These are phyloP conservation scores for Chalciporus piperatus DNA, from an alignment of 768 basidiomycete species.

Conservation along the genomic window DNA sequence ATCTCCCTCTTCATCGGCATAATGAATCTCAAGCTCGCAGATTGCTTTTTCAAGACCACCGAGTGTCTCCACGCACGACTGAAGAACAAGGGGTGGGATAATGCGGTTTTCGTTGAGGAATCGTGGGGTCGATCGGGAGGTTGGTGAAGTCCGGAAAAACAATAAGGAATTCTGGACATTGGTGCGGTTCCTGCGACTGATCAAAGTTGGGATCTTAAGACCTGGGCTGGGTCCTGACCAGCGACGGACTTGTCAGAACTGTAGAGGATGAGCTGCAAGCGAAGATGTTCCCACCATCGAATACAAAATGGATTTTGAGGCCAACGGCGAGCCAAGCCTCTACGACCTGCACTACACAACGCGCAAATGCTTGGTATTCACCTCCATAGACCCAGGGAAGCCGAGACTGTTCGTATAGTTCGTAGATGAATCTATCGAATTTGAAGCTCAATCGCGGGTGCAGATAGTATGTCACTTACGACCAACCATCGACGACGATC, in stretches of 20 bases:
- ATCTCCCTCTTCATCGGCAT: constrained; percentile 81
- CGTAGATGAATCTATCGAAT: constrained; percentile 67
- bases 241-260: constrained; percentile 13
- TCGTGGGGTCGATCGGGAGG: constrained; percentile 59
- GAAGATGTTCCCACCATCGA: constrained; percentile 60
- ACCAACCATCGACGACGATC: constrained; percentile 82
- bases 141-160: constrained; percentile 77
- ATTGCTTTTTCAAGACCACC: constrained; percentile 34
- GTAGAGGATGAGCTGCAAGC: neutral
- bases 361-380: constrained; percentile 60
- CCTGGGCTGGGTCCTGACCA: constrained; percentile 60
- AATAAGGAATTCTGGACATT: constrained; percentile 61
- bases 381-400: constrained; percentile 88
- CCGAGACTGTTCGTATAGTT: constrained; percentile 53
- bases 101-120: constrained; percentile 75
- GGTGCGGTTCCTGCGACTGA: constrained; percentile 55
- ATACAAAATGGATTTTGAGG: constrained; percentile 68
- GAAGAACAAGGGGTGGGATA: constrained; percentile 64
- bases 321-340: constrained; percentile 69
- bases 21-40: constrained; percentile 51
- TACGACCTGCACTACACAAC: constrained; percentile 49
- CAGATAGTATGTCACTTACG: constrained; percentile 56
- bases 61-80: constrained; percentile 57
- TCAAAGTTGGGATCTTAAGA: constrained; percentile 69
- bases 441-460: constrained; percentile 6